phyloP scores from a whole-genome alignment of 139 green algal genomes.

The Marvania coccoides region DNA sequence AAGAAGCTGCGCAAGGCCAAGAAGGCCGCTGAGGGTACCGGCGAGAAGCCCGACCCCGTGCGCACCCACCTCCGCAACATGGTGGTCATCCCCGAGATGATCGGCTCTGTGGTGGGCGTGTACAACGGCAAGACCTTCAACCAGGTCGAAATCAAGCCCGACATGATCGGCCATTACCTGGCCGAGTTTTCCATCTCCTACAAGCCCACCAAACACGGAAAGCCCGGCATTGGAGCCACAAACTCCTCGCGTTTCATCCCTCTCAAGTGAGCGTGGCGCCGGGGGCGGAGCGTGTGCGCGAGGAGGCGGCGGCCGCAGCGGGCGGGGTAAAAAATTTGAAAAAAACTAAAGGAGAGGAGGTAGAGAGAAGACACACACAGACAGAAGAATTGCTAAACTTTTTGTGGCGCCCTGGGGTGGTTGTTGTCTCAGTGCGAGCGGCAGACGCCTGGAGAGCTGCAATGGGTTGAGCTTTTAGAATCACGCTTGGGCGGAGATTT shows the following conservation, averaged over 20 bases:
- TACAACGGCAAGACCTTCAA: conserved; percentile 99
- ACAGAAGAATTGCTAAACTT: no score
- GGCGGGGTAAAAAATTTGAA: no score
- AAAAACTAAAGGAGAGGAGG: no score
- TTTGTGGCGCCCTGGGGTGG: no score
- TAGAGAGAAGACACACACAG: no score
- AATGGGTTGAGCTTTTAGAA: no score
- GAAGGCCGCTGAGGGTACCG: conserved; percentile 38
- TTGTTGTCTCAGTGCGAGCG: no score
- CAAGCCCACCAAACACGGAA: conserved; percentile 97
- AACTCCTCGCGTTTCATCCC: conserved; percentile 97
- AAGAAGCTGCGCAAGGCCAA: conserved; percentile 97
- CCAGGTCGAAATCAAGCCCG: conserved; percentile 88
- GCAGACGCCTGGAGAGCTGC: no score
- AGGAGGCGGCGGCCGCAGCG: no score
- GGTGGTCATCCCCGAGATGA: conserved; percentile 99
- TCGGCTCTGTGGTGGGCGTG: conserved; percentile 93
- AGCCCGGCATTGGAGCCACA: conserved; percentile 92
- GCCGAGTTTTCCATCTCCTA: conserved; percentile 99
- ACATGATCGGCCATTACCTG: conserved; percentile 99
- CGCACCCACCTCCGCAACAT: conserved; percentile 99
- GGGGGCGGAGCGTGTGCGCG: no score
- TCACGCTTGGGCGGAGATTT: no score
- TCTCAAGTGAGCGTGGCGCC: conserved; percentile 73
- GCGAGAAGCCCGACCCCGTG: conserved; percentile 96